Base-by-base conservation (phyloP, 2,329 filamentous ascomycete species). In the Paraphaeosphaeria sporulosa region DNA sequence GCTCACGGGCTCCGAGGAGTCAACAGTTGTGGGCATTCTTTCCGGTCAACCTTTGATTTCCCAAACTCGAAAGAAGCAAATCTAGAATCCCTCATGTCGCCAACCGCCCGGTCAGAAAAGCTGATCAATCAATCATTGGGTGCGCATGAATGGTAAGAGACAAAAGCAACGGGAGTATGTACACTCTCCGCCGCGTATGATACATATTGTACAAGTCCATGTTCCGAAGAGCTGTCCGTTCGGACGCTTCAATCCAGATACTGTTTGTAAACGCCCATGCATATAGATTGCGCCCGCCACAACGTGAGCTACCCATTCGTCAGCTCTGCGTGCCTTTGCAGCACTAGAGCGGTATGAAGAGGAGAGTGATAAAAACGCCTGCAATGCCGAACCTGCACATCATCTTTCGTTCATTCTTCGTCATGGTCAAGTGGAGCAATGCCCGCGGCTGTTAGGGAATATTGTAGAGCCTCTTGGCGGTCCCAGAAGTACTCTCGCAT, bases 401-500 rank as follows among this genome's bases (percentile, higher is more conserved):
- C 55, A 38, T 69, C 58, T 65, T 38, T 63, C 65, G 27, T 72
- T 69, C 59, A 65, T 38, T 63, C 65, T 23, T 72, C 68, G 49
- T 67, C 69, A 15, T 73, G 68, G 46, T 75, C 69, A 21, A 72
- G 60, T 13, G 64, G 63, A 32, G 67, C 62, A 8, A 76, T 63
- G 2, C 75, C 75, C 12, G 71, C 72, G 4, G 69, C 69, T 3
- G 60, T 59, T 49, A 77, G 48, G 4, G 65, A 74, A 56, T 61
- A 74, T 32, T 75, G 71, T 2, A 76, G 68, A 0, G 70, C 71
- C 46, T 73, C 71, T 2, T 57, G 65, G 15, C 75, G 68, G 55
- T 77, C 75, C 75, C 75, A 77, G 55, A 76, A 77, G 58, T 74
- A 77, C 61, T 77, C 72, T 23, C 73, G 68, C 70, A 77, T 73